These are phyloP conservation scores for Erythrophleum ivorense DNA, from an alignment of 331 rosid species.

Conservation along the genomic window DNA sequence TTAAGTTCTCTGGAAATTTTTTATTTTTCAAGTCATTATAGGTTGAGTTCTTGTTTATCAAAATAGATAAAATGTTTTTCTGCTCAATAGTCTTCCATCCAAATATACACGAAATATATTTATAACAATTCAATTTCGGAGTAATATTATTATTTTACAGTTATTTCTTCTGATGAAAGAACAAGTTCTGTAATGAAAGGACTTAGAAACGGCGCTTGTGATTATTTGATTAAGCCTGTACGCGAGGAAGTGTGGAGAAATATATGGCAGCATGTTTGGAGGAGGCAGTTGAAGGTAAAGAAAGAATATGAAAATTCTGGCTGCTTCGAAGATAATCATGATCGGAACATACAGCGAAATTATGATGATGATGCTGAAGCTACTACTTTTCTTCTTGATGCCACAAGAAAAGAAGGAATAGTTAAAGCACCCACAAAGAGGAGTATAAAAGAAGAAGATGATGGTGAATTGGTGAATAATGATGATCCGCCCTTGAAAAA, in stretches of 20 bases:
- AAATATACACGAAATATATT: too few relatives aligned
- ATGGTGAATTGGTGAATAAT: neutral
- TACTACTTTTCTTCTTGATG: neutral
- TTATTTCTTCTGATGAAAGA: neutral
- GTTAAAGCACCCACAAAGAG: neutral
- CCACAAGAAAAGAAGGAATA: neutral
- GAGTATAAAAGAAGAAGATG: neutral
- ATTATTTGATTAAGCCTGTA: neutral
- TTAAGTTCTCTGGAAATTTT: too few relatives aligned
- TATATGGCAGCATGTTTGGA: conserved; percentile 1
- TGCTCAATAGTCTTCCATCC: too few relatives aligned
- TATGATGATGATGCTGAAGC: neutral
- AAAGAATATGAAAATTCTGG: neutral
- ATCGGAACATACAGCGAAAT: too few relatives aligned
- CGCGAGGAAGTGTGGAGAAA: neutral
- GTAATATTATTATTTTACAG: neutral
- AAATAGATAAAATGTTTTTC: too few relatives aligned
- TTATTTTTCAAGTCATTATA: too few relatives aligned
- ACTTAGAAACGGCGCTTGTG: neutral
- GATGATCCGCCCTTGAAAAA: accelerated
- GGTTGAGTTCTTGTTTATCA: too few relatives aligned
- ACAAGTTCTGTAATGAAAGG: neutral
- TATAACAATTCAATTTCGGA: too few relatives aligned
- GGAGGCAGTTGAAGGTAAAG: too few relatives aligned
- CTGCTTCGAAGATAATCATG: neutral